phyloP scores from a whole-genome alignment of 2,329 filamentous ascomycete species.

The Fusarium mundagurra region DNA sequence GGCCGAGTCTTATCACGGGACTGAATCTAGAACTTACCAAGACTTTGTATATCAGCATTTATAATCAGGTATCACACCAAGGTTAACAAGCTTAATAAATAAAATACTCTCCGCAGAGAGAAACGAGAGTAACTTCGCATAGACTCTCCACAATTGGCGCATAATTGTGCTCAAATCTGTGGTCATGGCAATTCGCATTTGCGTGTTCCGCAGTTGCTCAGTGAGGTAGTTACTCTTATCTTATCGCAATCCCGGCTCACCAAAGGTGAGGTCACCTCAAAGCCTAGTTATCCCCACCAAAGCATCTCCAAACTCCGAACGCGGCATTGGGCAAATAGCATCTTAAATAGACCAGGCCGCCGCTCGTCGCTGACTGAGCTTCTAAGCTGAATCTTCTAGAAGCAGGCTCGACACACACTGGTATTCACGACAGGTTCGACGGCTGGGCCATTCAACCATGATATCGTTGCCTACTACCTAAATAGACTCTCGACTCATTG shows the following conservation, averaged over 20 bases:
- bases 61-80: neutral
- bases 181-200: slow-evolving; percentile 20
- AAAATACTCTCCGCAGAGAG: neutral
- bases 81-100: neutral
- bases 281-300: slow-evolving; percentile 41
- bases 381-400: slow-evolving; percentile 44
- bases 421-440: slow-evolving; percentile 6
- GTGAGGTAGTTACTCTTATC: slow-evolving; percentile 23
- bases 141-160: neutral
- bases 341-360: slow-evolving; percentile 12
- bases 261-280: slow-evolving; percentile 35
- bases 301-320: slow-evolving; percentile 31
- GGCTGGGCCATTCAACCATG: slow-evolving; percentile 22
- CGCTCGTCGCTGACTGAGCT: slow-evolving; percentile 40
- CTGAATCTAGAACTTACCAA: neutral
- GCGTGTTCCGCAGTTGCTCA: slow-evolving; percentile 24
- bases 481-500: slow-evolving; percentile 5
- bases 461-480: slow-evolving; percentile 1
- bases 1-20: neutral
- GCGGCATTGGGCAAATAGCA: slow-evolving; percentile 34
- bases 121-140: neutral
- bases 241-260: slow-evolving; percentile 24
- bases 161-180: slow-evolving; percentile 8
- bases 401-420: slow-evolving; percentile 11
- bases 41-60: neutral